phyloP scores from a whole-genome alignment of 805 yeast species.

The Schwanniomyces occidentalis region DNA sequence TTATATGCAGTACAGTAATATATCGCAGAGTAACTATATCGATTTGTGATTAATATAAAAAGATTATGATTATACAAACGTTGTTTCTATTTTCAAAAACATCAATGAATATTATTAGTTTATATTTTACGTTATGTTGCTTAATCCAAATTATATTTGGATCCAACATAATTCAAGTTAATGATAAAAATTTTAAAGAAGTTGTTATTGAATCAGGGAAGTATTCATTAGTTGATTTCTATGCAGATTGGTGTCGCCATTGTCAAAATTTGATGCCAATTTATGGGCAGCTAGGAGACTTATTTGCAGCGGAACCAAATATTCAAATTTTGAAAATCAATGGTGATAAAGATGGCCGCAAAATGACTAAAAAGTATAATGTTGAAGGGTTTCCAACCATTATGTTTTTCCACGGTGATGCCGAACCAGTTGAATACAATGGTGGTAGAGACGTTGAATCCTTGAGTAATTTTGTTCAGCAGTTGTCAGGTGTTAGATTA shows the following conservation, averaged over 20 bases:
- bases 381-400: constrained; percentile 68
- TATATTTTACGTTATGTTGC: neutral
- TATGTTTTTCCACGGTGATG: constrained; percentile 53
- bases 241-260: constrained; percentile 74
- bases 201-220: constrained; percentile 56
- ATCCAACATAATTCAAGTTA: constrained; percentile 39
- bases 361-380: constrained; percentile 50
- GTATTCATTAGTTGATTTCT: constrained; percentile 47
- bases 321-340: constrained; percentile 56
- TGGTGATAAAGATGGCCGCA: constrained; percentile 55
- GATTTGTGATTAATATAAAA: too few species aligned
- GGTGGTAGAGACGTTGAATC: constrained; percentile 54
- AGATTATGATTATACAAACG: too few species aligned
- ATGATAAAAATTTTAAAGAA: constrained; percentile 53
- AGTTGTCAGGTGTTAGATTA: constrained; percentile 28
- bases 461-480: constrained; percentile 53
- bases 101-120: too few species aligned
- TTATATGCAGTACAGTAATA: too few species aligned
- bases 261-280: constrained; percentile 60
- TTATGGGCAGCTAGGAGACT: constrained; percentile 35
- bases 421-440: constrained; percentile 53
- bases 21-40: too few species aligned
- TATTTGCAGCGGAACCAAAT: constrained; percentile 29
- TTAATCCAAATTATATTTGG: constrained; percentile 2
- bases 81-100: too few species aligned